These are phyloP conservation scores for Phylloporus sp. DNA, from an alignment of 768 basidiomycete genomes.

Conservation along the genomic window DNA sequence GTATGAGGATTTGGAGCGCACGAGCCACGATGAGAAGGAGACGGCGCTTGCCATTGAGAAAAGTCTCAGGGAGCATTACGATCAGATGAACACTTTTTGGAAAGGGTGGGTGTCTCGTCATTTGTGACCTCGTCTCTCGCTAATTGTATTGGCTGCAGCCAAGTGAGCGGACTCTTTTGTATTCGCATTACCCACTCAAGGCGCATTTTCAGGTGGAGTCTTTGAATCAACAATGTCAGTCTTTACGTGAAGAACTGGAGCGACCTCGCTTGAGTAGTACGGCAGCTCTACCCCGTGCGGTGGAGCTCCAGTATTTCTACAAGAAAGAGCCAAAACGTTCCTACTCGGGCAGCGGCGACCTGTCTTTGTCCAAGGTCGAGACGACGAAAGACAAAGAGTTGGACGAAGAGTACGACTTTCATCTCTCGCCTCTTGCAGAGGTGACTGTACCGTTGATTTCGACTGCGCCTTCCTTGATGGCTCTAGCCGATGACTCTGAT, in stretches of 20 bases:
- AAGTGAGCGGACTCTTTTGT: constrained; percentile 28
- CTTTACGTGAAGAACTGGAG: constrained; percentile 25
- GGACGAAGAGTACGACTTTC: constrained; percentile 27
- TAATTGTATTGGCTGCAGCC: constrained; percentile 26
- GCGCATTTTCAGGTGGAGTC: constrained; percentile 19
- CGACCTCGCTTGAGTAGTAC: constrained; percentile 19
- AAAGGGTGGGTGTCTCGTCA: constrained; percentile 28
- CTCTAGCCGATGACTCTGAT: constrained; percentile 28
- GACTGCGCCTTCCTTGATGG: constrained; percentile 26
- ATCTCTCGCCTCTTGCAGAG: constrained; percentile 30
- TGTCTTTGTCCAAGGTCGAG: constrained; percentile 9
- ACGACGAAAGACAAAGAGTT: constrained; percentile 20
- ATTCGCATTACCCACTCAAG: constrained; percentile 5
- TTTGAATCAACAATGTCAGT: constrained; percentile 22
- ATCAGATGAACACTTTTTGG: constrained; percentile 41
- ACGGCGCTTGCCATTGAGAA: constrained; percentile 47
- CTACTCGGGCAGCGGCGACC: constrained; percentile 14
- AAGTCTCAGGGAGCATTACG: constrained; percentile 49
- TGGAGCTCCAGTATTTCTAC: constrained; percentile 24
- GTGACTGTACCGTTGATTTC: constrained; percentile 23
- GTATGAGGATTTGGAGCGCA: constrained; percentile 37
- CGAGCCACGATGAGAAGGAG: constrained; percentile 47
- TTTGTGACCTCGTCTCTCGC: constrained; percentile 9
- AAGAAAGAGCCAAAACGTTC: constrained; percentile 20
- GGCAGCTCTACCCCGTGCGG: constrained; percentile 5